A percentile compares a stretch with the other conserved stretches of the same genome.
These are phyloP conservation scores for Pelargonium myrrhifolium DNA, from an alignment of 441 rosid genomes.

Conservation along the genomic window DNA sequence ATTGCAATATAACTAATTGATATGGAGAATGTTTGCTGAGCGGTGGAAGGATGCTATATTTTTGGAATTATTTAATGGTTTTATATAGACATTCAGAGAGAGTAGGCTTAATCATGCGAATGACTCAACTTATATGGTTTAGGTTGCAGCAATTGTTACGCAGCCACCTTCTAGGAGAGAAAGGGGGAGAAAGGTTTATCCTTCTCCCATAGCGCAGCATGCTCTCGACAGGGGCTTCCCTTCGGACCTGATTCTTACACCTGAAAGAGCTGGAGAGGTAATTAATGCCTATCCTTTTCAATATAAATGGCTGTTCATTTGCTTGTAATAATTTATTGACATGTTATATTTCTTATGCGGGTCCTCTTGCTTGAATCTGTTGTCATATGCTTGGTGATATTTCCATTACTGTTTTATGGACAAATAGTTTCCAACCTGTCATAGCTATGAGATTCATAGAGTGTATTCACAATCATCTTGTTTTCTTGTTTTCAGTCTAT, in stretches of 20 bases:
- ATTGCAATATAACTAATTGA: not conserved
- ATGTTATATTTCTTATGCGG: no score
- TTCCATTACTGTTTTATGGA: not conserved
- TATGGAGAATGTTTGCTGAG: no score
- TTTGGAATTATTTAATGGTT: slow-evolving; percentile 4
- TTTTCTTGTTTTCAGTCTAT: not conserved
- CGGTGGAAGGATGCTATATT: not conserved
- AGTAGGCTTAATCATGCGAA: not conserved
- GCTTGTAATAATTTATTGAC: no score
- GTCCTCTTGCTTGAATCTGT: no score
- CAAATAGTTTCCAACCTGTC: not conserved
- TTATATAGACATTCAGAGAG: not conserved
- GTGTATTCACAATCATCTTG: not conserved
- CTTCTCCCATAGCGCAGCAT: slow-evolving; percentile 71
- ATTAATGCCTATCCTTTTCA: slow-evolving; percentile 12
- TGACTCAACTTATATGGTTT: slow-evolving; percentile 16
- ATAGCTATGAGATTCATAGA: not conserved
- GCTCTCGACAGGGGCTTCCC: slow-evolving; percentile 81
- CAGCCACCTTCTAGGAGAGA: slow-evolving; percentile 81
- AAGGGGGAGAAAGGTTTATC: slow-evolving; percentile 71
- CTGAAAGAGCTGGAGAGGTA: slow-evolving; percentile 87
- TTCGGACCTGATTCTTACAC: slow-evolving; percentile 69
- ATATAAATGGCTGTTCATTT: not conserved
- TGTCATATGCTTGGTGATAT: not conserved
- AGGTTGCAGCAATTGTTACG: slow-evolving; percentile 91